Conservation (phyloP, 768 basidiomycete species). For the Suillus decipiens region DNA sequence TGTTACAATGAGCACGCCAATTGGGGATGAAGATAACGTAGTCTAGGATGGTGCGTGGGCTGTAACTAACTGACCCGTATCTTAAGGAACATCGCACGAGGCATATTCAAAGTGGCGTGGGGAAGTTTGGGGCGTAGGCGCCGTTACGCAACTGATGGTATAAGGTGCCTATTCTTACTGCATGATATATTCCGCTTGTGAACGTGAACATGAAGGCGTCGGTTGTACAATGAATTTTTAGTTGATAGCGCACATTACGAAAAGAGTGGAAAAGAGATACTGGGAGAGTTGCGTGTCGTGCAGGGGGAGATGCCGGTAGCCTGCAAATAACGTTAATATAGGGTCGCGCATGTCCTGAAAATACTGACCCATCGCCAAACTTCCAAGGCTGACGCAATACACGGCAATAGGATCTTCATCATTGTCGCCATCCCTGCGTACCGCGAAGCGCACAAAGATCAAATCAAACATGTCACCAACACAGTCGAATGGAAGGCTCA, state of each 20-base stretch:
- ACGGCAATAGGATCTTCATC: slow-evolving; percentile 69
- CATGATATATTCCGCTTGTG: not conserved
- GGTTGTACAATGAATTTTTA: not conserved
- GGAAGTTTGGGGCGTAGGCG: no score
- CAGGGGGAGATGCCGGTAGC: slow-evolving; percentile 87
- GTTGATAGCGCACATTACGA: slow-evolving; percentile 62
- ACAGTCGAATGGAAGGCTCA: slow-evolving; percentile 75
- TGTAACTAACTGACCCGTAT: no score
- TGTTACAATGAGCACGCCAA: no score
- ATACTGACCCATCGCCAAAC: slow-evolving; percentile 64
- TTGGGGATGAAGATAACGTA: no score
- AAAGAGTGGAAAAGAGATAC: slow-evolving; percentile 92
- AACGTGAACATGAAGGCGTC: not conserved
- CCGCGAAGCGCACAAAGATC: slow-evolving; percentile 79
- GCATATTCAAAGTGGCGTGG: no score
- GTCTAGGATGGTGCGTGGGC: no score
- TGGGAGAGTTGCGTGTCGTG: slow-evolving; percentile 88
- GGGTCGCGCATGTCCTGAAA: not conserved
- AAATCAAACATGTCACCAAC: slow-evolving; percentile 78
- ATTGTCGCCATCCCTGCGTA: slow-evolving; percentile 63
- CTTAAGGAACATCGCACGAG: no score
- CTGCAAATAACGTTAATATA: slow-evolving; percentile 38
- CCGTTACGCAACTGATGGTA: not conserved
- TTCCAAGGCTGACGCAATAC: slow-evolving; percentile 72
- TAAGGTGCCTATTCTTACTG: not conserved